Base-by-base conservation (phyloP, 257 asterid species). In the Echium plantagineum region DNA sequence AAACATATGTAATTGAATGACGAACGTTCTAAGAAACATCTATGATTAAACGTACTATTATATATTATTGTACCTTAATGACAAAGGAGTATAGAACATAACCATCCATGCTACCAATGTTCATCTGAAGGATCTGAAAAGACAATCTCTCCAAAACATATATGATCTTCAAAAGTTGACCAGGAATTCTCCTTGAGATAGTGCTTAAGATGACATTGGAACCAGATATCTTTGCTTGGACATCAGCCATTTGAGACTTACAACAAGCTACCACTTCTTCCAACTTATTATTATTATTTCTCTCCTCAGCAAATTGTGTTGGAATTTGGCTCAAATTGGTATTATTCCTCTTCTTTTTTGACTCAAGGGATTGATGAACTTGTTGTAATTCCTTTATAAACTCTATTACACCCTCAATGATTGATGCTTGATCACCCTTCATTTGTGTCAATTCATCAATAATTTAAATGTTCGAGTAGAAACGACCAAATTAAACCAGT, bases 371-470 rank as follows among this genome's bases (percentile, higher is more conserved):
- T 68, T 86, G 85, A 10, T 69, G 69, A 35, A 89, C 86, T 68
- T 79, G 96, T 72, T 93, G 98, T 74, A 93, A 68, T 61, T 93
- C 99, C 81, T 89, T 93, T 74, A 93, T 86, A 86, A 89, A 93
- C 20, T 93, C 99, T 20, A 93, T 69, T 46, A 80, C 99, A 9
- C 99, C 99, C n/a, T 91, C 89, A 60, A 93, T 83, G 3, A 93
- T 84, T 15, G 97, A 93, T n/a, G 99, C 99, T 82, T 93, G 99
- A 72, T 93, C 99, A 9, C 96, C 93, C 99, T 87, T 66, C 49
- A 42, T 12, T n/a, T 42, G 49, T 42, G 13, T 42, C 49, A n/a
- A n/a, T n/a, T n/a, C n/a, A n/a, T n/a, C n/a, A n/a, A n/a, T n/a
- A n/a, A n/a, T n/a, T n/a, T n/a, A n/a, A n/a, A n/a, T n/a, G n/a